Evolutionary conservation across 768 basidiomycete genomes (phyloP), one percentile per base, ranked within the genome.

Genomic region (Kwoniella bestiolae): DNA sequence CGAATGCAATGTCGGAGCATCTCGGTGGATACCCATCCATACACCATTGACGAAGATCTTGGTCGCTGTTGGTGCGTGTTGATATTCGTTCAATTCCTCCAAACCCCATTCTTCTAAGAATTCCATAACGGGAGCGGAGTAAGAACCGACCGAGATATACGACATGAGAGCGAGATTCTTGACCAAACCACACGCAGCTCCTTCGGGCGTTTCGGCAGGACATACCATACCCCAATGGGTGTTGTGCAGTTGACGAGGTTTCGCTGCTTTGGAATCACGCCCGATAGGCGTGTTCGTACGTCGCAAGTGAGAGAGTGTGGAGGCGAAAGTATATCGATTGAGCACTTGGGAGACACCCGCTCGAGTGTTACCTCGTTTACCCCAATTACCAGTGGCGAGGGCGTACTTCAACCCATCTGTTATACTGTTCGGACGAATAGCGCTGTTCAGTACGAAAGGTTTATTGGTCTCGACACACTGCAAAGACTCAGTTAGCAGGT

Each of bases 161-260:
- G 95, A 84, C 94, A 98, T 95, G 70, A 98, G 87, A 0, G 96
- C 92, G 63, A 99, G 83, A 82, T 99, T 98, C 84, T 99, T 98
- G 82, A 98, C 96, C 47, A 98, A 87, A 82, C 96, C 96, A 82
- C 96, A 99, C 66, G 96, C 96, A 81, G 98, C 96, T 50, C 96
- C 96, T 87, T 99, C 96, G 1, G 96, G 96, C 3, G 96, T 99
- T 82, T 99, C 96, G 41, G 96, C 96, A 46, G 96, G 96, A 78
- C 96, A 99, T 21, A 99, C 96, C 96, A 99, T 98, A 38, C 96
- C 96, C 96, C 96, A 99, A 75, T 99, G 96, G 0, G 96, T 97
- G 76, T 99, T 99, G 82, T 99, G 96, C 60, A 99, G 84, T 75
- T 99, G 96, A 74, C 96, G 96, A 62, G 96, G 96, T 80, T 98